Evolutionary conservation across 768 basidiomycete genomes (phyloP), one percentile per base, ranked within the genome.

Genomic region (Coprinellus micaceus): DNA sequence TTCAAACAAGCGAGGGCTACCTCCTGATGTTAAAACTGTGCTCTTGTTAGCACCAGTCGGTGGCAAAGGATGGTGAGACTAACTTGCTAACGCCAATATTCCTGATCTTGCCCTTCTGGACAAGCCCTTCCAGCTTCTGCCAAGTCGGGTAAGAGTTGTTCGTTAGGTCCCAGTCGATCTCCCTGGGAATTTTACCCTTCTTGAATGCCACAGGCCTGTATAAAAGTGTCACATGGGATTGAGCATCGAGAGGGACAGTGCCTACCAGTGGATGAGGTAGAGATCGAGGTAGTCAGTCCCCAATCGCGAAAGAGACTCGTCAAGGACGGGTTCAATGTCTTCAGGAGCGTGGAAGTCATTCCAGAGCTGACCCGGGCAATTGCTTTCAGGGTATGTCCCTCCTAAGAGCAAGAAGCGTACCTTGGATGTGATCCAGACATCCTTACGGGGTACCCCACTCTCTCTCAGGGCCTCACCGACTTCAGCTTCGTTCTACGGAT

Each of bases 1-100:
- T 5, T 71, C 71, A 19, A 24, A 13, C 21, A 24, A n/a, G n/a
- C n/a, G n/a, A n/a, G n/a, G 33, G 7, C 13, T 33, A 68, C 74
- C 71, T 77, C 56, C 81, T 77, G 56, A 85, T 77, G 66, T 85
- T 88, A 72, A 89, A 89, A 68, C 78, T 82, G 55, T n/a, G n/a
- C n/a, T n/a, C n/a, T n/a, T n/a, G n/a, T n/a, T n/a, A n/a, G n/a
- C n/a, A n/a, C n/a, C n/a, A n/a, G n/a, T n/a, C n/a, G n/a, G n/a
- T n/a, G n/a, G n/a, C n/a, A n/a, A n/a, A n/a, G n/a, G n/a, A n/a
- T n/a, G n/a, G n/a, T n/a, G n/a, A 21, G 24, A 57, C 68, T 52
- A 56, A 86, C 86, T 94, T 94, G 86, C 87, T 89, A 41, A 93
- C 75, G 41, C 91, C 91, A 53, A 93, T 93, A 61, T 90, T 87